Percentiles rank a stretch among this genome's conserved stretches.
These are phyloP conservation scores for Rhododendron mucronatum DNA, from an alignment of 148 eudicot genomes.

Conservation along the genomic window DNA sequence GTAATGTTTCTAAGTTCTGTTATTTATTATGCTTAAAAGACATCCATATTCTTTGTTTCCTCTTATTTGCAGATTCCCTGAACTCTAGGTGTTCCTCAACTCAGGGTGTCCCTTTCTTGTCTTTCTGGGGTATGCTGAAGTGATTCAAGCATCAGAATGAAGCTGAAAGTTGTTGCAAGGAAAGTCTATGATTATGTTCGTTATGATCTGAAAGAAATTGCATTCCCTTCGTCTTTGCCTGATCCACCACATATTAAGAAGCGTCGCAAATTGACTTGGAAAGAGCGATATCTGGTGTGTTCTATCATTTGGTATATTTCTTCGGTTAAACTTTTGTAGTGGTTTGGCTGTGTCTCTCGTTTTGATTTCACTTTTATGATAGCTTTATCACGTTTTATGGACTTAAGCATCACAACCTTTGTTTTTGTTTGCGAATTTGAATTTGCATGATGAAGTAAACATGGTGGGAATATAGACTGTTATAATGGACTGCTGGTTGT, in stretches of 20 bases:
- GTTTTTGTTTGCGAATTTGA: not conserved
- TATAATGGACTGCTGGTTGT: not conserved
- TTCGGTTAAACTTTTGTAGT: not conserved
- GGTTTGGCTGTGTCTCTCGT: not conserved
- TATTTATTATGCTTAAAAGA: not conserved
- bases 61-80: not conserved
- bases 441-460: not conserved
- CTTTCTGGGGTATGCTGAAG: conserved; percentile 1
- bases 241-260: conserved; percentile 78
- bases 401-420: not conserved
- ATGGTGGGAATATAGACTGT: not conserved
- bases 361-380: not conserved
- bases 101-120: not conserved
- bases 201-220: conserved; percentile 88
- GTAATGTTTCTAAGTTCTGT: not conserved
- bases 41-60: not conserved
- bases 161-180: conserved; percentile 56
- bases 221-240: conserved; percentile 88
- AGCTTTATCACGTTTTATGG: not conserved
- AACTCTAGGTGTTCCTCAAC: not conserved
- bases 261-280: conserved; percentile 68
- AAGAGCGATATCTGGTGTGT: conserved; percentile 58
- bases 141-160: conserved; percentile 38
- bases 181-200: conserved; percentile 70
- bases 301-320: not conserved